Base-by-base conservation (phyloP, 1,284 basidiomycete genomes). In the Leccinum pallidistipes region DNA sequence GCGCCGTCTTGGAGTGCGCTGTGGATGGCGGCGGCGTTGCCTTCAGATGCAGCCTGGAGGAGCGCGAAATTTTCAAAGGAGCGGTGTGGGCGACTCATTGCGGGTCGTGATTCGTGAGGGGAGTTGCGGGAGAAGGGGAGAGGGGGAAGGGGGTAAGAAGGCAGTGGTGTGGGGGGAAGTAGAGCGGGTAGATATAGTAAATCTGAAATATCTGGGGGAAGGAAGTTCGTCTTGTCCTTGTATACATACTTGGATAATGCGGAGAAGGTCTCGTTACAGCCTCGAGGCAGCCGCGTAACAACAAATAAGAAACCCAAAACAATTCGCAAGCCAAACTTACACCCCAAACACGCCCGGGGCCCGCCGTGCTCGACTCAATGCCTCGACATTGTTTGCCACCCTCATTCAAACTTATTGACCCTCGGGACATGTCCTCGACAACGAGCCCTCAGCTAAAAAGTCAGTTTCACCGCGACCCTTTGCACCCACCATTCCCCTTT, bases 1-100 rank as follows among this genome's bases (percentile, higher is more conserved):
- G 86, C 87, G 52, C 87, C 88, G 40, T 78, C 74, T 5, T 76
- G 76, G 59, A 91, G 77, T 53, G 86, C 83, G 54, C 76, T 77
- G 31, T 73, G 77, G 16, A 88, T 80, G 43, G 79, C 83, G 47
- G 79, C 72, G 50, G 83, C 79, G 67, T 86, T 81, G 43, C 86
- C 89, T 54, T 74, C 75, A 29, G 83, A 79, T 51, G 86, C 86
- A 43, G 83, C 86, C 47, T 78, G 76, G 64, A 89, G 82, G 55
- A 90, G 76, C 56, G 77, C 79, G 65, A 75, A 78, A 64, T 80
- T 80, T 68, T 81, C 78, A 75, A 79, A 75, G 58, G 77, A 76
- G 66, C 73, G 78, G 74, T 73, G 69, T 67, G 72, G 67, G 55
- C 74, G 72, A 74, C 72, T 74, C 73, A 74, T 74, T 54, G 71